Conservation (phyloP, 2,329 filamentous ascomycete species). For the Bipolaris bicolor region DNA sequence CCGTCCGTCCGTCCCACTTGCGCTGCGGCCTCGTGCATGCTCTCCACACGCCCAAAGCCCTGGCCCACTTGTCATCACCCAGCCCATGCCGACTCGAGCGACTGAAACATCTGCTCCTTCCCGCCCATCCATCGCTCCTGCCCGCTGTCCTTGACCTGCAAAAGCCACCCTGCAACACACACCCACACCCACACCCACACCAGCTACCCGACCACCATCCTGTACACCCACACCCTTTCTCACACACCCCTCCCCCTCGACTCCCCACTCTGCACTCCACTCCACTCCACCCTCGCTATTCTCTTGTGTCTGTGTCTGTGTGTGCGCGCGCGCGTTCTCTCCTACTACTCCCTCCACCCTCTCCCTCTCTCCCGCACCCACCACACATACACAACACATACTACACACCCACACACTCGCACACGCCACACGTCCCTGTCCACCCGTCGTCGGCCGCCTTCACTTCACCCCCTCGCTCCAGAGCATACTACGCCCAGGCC, state of each 20-base stretch:
- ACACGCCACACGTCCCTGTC: neutral
- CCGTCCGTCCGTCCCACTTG: conserved; percentile 1
- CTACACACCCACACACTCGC: too few species aligned
- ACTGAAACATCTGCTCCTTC: conserved; percentile 34
- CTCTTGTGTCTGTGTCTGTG: too few species aligned
- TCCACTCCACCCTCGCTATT: too few species aligned
- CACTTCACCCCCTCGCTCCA: too few species aligned
- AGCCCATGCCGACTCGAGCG: conserved; percentile 12
- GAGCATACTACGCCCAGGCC: neutral
- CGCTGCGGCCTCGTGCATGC: conserved; percentile 10
- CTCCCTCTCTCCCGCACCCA: too few species aligned
- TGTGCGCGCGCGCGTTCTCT: too few species aligned
- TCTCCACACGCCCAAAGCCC: conserved; percentile 7
- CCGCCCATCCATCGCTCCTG: conserved; percentile 27
- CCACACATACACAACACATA: too few species aligned
- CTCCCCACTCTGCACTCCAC: neutral
- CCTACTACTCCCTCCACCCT: too few species aligned
- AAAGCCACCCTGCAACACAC: neutral
- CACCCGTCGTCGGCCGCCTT: too few species aligned
- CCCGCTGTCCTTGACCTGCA: conserved; percentile 12
- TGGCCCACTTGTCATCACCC: conserved; percentile 3
- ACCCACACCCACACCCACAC: neutral
- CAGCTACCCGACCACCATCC: neutral
- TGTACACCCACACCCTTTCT: neutral
- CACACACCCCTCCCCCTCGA: neutral